Base-by-base conservation (phyloP, 345 rosid species). In the Streptanthus diversifolius region DNA sequence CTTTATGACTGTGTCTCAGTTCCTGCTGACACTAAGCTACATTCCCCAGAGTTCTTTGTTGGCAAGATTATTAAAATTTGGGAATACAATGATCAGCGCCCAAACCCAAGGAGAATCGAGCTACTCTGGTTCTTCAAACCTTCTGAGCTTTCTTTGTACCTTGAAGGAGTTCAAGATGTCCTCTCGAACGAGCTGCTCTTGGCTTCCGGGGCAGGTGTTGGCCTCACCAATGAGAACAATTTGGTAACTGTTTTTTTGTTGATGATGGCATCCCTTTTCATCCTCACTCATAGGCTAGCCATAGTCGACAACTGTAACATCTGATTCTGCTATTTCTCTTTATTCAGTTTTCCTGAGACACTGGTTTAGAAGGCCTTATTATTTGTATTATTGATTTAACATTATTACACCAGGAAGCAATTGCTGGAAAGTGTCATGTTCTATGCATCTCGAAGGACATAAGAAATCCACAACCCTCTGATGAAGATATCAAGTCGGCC, bases 111-210 rank as follows among this genome's bases (percentile, higher is more conserved):
- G 76, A 88, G 36, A 79, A 86, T 84, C 25, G 87, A 85, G 85
- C 62, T 87, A 40, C 82, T 90, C 30, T 92, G 98, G 98, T 92
- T 84, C 72, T 85, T 90, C 58, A 87, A 77, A 32, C 88, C 92
- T 24, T 44, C 12, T 55, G 96, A 90, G 79, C 79, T 92, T 51
- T 45, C 61, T 7, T 35, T 54, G 13, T 72, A 58, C 79, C 81
- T 87, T 30, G 73, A 70, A 25, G 53, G 72, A 51, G 71, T 52
- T 68, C 72, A 49, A 55, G 66, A 58, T 57, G 8, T 32, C n/a
- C 71, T 49, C 14, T 59, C 66, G 47, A 88, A 92, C 59, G 98
- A 92, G 70, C 57, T 92, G 54, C 77, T 92, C 80, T 47, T 92
- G 82, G 96, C 92, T 27, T 83, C 90, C 0, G 98, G 98, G 35